These are phyloP conservation scores for Elaeis oleifera DNA, from an alignment of 202 grass and related monocot genomes.

Conservation along the genomic window DNA sequence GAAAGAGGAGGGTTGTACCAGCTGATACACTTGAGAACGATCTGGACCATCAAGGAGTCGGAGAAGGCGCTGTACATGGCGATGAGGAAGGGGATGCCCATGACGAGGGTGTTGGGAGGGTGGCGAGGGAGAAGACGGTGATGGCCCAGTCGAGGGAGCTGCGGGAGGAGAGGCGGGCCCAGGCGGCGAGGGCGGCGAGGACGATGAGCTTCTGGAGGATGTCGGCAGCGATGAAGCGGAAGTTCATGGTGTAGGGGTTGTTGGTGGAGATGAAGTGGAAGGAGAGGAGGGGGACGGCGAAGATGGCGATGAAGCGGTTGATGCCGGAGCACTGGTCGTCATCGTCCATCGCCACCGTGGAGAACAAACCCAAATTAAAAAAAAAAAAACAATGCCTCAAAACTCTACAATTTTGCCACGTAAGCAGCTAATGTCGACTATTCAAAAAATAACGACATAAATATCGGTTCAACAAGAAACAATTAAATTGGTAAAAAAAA, in stretches of 20 bases:
- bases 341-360: no score
- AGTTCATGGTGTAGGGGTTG: conserved; percentile 81
- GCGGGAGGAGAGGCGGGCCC: conserved; percentile 36
- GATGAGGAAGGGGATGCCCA: conserved; percentile 88
- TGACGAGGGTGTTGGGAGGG: conserved; percentile 92
- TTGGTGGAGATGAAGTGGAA: conserved; percentile 99
- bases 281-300: conserved; percentile 88
- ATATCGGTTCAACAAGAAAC: no score
- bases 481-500: no score
- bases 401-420: no score
- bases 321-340: conserved; percentile 83
- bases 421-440: no score
- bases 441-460: no score
- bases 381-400: no score
- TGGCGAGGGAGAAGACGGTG: conserved; percentile 80
- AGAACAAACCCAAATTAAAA: no score
- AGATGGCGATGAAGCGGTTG: conserved; percentile 94
- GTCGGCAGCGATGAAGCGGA: conserved; percentile 85
- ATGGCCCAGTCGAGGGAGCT: conserved; percentile 65
- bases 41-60: conserved; percentile 81
- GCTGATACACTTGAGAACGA: conserved; percentile 15
- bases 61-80: conserved; percentile 85
- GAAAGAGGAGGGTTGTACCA: no score
- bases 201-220: conserved; percentile 89
- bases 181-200: conserved; percentile 45